These are phyloP conservation scores for Kwoniella bestiolae DNA, from an alignment of 768 basidiomycete genomes.

Conservation along the genomic window DNA sequence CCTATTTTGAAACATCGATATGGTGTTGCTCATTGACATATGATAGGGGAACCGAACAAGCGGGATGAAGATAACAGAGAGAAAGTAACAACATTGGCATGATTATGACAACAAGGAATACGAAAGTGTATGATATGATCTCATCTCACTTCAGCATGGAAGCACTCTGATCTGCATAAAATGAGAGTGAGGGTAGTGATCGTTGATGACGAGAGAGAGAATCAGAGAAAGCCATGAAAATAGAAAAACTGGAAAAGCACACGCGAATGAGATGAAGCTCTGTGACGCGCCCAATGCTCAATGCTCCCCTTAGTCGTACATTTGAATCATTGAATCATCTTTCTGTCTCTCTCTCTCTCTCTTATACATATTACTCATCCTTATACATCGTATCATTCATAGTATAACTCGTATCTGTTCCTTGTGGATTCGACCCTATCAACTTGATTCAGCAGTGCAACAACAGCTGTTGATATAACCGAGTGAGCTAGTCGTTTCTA, in stretches of 20 bases:
- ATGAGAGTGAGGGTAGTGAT: neutral
- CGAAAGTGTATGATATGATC: neutral
- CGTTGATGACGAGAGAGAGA: neutral
- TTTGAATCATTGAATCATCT: neutral
- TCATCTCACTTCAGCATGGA: too few relatives aligned
- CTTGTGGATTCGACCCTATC: too few relatives aligned
- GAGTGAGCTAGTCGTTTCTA: neutral
- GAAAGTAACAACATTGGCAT: too few relatives aligned
- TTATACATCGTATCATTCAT: neutral
- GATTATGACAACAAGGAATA: neutral
- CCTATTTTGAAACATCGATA: neutral
- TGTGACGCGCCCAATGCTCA: conserved; percentile 5
- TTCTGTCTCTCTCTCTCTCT: neutral
- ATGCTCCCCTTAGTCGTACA: neutral
- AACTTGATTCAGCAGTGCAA: too few relatives aligned
- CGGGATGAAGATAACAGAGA: neutral
- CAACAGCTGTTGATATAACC: too few relatives aligned
- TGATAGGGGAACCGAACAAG: neutral
- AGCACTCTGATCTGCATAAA: neutral
- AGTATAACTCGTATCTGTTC: too few relatives aligned
- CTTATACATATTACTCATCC: neutral
- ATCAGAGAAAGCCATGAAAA: neutral
- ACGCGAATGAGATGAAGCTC: neutral
- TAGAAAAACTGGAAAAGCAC: neutral
- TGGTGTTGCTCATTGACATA: neutral